phyloP scores from a whole-genome alignment of 1,284 basidiomycete species.

The Nidula niveotomentosa region DNA sequence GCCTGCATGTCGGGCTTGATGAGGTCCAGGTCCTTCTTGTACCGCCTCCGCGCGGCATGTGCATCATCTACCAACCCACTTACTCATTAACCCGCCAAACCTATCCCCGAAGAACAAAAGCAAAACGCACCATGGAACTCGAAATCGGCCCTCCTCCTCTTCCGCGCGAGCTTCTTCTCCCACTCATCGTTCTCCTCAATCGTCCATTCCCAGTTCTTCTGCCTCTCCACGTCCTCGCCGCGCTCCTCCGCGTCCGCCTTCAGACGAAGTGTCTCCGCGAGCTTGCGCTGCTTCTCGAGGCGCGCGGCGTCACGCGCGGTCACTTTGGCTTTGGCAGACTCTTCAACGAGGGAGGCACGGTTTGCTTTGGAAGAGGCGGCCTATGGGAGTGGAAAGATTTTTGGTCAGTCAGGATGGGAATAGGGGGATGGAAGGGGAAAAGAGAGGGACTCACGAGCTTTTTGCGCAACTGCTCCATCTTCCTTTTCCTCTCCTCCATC shows the following conservation, averaged over 20 bases:
- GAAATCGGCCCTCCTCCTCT: slow-evolving; percentile 75
- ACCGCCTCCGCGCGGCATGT: slow-evolving; percentile 84
- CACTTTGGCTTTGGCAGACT: slow-evolving; percentile 74
- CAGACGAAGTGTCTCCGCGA: slow-evolving; percentile 85
- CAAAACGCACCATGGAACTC: slow-evolving; percentile 61
- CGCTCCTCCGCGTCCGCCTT: slow-evolving; percentile 88
- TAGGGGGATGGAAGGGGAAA: neutral
- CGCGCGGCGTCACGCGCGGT: slow-evolving; percentile 78
- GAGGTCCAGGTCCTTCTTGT: slow-evolving; percentile 87
- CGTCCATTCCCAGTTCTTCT: slow-evolving; percentile 92
- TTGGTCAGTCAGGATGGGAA: neutral
- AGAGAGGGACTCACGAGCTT: slow-evolving; percentile 65
- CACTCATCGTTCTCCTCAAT: slow-evolving; percentile 94
- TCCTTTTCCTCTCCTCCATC: slow-evolving; percentile 76
- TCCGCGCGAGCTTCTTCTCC: slow-evolving; percentile 85
- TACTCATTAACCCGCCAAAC: neutral
- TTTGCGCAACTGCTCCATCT: slow-evolving; percentile 72
- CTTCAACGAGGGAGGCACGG: slow-evolving; percentile 79
- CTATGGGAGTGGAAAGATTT: slow-evolving; percentile 34
- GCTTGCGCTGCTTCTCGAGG: slow-evolving; percentile 82
- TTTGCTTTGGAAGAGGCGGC: slow-evolving; percentile 79
- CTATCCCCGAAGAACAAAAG: neutral
- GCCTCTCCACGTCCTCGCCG: slow-evolving; percentile 77
- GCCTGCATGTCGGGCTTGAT: slow-evolving; percentile 85
- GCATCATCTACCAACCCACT: slow-evolving; percentile 68